These are phyloP conservation scores for Skeletonema potamos DNA, from an alignment of 108 stramenopile genomes.

Conservation along the genomic window DNA sequence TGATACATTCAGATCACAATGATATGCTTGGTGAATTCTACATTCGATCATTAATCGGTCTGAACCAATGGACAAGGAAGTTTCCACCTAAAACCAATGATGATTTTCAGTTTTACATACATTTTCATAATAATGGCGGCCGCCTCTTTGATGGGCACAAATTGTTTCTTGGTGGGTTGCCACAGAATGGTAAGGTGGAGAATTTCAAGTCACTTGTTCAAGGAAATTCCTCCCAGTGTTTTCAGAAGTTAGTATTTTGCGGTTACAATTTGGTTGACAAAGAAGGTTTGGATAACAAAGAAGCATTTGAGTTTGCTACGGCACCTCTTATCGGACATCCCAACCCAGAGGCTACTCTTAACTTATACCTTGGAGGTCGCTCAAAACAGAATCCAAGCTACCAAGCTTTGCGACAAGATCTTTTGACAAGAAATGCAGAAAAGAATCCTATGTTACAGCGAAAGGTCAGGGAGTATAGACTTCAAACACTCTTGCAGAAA, in stretches of 20 bases:
- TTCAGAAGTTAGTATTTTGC: slow-evolving; percentile 43
- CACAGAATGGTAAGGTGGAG: slow-evolving; percentile 22
- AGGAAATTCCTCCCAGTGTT: slow-evolving; percentile 29
- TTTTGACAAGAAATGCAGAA: slow-evolving; percentile 10
- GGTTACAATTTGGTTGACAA: slow-evolving; percentile 28
- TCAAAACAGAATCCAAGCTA: not conserved
- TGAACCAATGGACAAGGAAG: slow-evolving; percentile 27
- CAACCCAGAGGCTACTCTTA: too few species aligned
- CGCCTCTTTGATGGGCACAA: slow-evolving; percentile 33
- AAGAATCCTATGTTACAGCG: slow-evolving; percentile 11
- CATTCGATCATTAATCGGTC: slow-evolving; percentile 12
- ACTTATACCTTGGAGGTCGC: not conserved
- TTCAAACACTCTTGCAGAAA: slow-evolving; percentile 11
- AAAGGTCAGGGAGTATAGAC: slow-evolving; percentile 16
- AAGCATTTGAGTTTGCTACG: too few species aligned
- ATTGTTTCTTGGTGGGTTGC: slow-evolving; percentile 27
- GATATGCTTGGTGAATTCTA: slow-evolving; percentile 57
- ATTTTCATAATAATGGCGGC: slow-evolving; percentile 17
- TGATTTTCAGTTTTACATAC: slow-evolving; percentile 28
- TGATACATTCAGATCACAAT: slow-evolving; percentile 43
- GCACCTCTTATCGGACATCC: too few species aligned
- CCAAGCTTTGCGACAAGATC: not conserved
- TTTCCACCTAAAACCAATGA: slow-evolving; percentile 11
- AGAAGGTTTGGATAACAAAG: not conserved
- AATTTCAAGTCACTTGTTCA: slow-evolving; percentile 17